A percentile compares a stretch with the other conserved stretches of the same genome.
phyloP scores from a whole-genome alignment of 768 basidiomycete species.

The Dacryopinax primogenitus region DNA sequence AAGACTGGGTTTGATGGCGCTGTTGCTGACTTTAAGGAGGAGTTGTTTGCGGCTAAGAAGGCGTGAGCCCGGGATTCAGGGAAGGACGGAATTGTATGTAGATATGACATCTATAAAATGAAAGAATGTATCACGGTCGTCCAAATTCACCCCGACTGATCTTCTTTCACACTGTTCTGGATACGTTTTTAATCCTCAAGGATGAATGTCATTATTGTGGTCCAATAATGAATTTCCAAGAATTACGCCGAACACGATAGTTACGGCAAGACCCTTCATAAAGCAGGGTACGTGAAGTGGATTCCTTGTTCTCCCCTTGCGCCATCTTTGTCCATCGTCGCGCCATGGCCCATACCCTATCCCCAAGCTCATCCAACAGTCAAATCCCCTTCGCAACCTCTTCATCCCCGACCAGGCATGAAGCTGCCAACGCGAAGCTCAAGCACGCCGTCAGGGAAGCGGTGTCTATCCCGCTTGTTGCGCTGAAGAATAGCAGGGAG shows the following conservation, averaged over 20 bases:
- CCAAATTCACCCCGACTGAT: background rate
- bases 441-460: background rate
- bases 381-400: background rate
- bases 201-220: too few species aligned
- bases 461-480: slow-evolving; percentile 1
- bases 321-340: background rate
- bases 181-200: too few species aligned
- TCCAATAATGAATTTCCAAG: too few species aligned
- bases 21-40: slow-evolving; percentile 8
- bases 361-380: background rate
- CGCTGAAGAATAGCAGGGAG: background rate
- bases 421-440: background rate
- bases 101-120: background rate
- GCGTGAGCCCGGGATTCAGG: background rate
- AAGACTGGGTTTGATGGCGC: background rate
- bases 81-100: background rate
- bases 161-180: background rate
- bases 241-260: too few species aligned
- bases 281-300: too few species aligned
- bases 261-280: too few species aligned
- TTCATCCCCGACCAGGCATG: background rate
- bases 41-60: slow-evolving; percentile 5
- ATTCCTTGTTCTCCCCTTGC: background rate
- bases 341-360: background rate
- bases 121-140: background rate